Evolutionary conservation across 305 asterid genomes (phyloP).

Genomic region (Ilex paraguariensis): DNA sequence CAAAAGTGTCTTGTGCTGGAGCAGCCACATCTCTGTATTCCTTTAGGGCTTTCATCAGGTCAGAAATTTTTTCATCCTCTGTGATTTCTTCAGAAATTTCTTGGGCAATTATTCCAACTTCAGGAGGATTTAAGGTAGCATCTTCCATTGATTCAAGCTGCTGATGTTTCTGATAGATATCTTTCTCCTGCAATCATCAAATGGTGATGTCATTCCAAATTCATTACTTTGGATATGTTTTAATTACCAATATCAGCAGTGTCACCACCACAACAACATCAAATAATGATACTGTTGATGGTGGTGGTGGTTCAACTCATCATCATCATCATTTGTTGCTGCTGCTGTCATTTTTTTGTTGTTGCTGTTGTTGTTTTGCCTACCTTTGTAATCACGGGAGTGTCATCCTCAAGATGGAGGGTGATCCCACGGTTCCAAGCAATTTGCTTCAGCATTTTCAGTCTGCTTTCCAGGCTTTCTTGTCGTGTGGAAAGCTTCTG

Average conservation of each 20-base stretch:
- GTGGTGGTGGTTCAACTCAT: too few species aligned
- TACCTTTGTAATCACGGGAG: background rate
- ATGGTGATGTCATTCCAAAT: background rate
- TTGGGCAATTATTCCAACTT: background rate
- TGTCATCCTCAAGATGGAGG: background rate
- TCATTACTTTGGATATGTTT: too few species aligned
- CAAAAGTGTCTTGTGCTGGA: too few species aligned
- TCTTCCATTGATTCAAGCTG: background rate
- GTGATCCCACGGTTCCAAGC: constrained; percentile 11
- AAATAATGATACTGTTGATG: too few species aligned
- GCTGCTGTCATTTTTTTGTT: background rate
- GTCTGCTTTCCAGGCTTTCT: constrained; percentile 6
- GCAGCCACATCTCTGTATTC: too few species aligned
- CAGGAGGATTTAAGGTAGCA: background rate
- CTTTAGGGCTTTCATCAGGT: background rate
- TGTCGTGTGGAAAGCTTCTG: constrained; percentile 9
- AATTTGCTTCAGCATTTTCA: constrained; percentile 7
- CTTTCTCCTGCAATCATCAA: background rate
- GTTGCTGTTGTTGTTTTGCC: background rate
- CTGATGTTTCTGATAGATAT: too few species aligned
- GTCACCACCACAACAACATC: too few species aligned
- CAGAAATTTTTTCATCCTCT: background rate
- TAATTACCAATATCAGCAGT: too few species aligned
- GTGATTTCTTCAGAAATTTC: background rate
- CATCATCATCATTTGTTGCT: too few species aligned